Evolutionary conservation across 495 filamentous ascomycete species (phyloP), one percentile per base, ranked within the genome.

Genomic region (Penicillium lividum): DNA sequence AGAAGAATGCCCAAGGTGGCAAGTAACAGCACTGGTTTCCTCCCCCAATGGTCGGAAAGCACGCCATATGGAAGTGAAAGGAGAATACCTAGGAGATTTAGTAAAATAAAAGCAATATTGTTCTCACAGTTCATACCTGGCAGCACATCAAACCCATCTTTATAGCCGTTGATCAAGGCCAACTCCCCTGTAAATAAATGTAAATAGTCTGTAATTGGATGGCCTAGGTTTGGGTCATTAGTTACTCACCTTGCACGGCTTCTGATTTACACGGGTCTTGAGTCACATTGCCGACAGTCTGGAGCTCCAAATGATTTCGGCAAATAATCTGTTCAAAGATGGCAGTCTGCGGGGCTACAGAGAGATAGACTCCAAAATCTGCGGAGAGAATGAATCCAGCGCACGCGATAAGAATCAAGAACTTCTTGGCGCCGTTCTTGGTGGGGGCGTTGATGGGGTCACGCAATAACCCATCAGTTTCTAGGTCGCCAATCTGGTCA

Each of bases 241-340:
- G 31, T 33, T 16, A 16, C 38, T 40, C 7, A 16, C 38, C 72
- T 62, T 80, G 77, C 28, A 80, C 74, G 2, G 68, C 53, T 45
- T 73, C 75, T 11, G 77, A 69, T 60, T 78, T 78, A 51, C 77
- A 80, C 16, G 58, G 62, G 25, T 66, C 54, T 11, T 49, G 13
- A 4, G 49, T 40, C 38, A 13, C 38, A 40, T 40, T 40, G 10
- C 38, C 15, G 3, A 4, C 42, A 55, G 57, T 54, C 25, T 40
- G 44, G 15, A 28, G 25, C 22, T 53, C 29, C 1, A 56, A 73
- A 36, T 76, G 66, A 1, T 76, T 56, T n/a, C 52, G 58, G 51
- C 77, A 80, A 36, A 79, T 65, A 31, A 80, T 77, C 13, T 68
- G 62, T 50, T 79, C 68, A 18, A 74, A 73, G 6, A 80, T 69